These are phyloP conservation scores for Knufia petricola DNA, from an alignment of 2,329 filamentous ascomycete genomes.

Conservation along the genomic window DNA sequence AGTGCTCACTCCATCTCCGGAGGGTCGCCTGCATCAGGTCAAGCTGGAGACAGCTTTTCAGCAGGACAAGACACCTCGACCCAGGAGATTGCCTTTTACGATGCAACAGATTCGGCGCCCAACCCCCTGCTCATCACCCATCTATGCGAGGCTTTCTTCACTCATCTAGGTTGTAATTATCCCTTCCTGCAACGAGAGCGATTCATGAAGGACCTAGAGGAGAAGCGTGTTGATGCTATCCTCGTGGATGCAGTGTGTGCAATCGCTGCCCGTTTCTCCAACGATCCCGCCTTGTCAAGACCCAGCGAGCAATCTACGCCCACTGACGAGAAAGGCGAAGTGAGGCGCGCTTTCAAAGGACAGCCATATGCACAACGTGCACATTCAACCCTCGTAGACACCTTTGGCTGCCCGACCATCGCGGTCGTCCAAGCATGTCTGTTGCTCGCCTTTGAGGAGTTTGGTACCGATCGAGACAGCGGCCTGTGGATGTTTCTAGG, in stretches of 20 bases:
- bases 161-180: conserved; percentile 74
- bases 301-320: conserved; percentile 43
- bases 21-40: conserved; percentile 16
- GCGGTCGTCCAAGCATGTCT: conserved; percentile 76
- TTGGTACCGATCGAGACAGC: conserved; percentile 79
- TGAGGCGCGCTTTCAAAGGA: conserved; percentile 56
- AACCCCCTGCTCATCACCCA: conserved; percentile 67
- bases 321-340: conserved; percentile 26
- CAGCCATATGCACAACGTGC: conserved; percentile 71
- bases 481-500: conserved; percentile 91
- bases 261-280: conserved; percentile 69
- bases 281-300: conserved; percentile 43
- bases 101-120: conserved; percentile 58
- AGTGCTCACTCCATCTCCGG: conserved; percentile 11
- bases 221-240: conserved; percentile 74
- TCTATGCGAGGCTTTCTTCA: conserved; percentile 71
- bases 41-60: not conserved
- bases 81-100: conserved; percentile 57
- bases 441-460: conserved; percentile 78
- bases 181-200: conserved; percentile 66
- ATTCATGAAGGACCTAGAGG: conserved; percentile 65
- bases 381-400: conserved; percentile 72
- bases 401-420: conserved; percentile 71
- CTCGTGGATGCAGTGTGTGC: conserved; percentile 80
- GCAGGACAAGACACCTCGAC: conserved; percentile 7